Evolutionary conservation across 108 stramenopile species (phyloP).

Genomic region (Fistulifera pelliculosa): DNA sequence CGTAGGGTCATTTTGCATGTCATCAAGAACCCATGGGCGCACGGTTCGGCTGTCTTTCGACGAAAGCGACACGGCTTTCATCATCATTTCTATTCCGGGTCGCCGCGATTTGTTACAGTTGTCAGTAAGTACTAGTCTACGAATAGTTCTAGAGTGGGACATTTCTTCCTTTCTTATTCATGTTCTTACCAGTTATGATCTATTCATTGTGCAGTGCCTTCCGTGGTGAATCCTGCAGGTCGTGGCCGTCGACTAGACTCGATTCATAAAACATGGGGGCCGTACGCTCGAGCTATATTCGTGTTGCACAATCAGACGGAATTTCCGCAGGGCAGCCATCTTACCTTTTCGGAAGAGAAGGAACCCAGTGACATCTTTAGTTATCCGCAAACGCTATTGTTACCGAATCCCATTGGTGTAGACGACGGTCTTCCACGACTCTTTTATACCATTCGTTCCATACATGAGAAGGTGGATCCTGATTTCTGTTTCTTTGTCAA

Average conservation of each 20-base stretch:
- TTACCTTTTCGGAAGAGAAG: conserved; percentile 23
- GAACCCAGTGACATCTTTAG: conserved; percentile 26
- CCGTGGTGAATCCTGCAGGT: conserved; percentile 72
- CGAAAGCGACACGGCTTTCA: conserved; percentile 29
- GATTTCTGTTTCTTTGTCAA: conserved; percentile 88
- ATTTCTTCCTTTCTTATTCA: no score
- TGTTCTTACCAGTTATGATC: no score
- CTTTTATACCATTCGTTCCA: conserved; percentile 54
- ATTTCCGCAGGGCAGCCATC: conserved; percentile 40
- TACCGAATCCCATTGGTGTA: conserved; percentile 45
- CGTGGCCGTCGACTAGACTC: conserved; percentile 42
- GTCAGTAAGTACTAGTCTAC: conserved; percentile 15
- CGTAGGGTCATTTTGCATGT: conserved; percentile 35
- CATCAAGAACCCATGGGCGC: conserved; percentile 28
- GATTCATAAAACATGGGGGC: conserved; percentile 81
- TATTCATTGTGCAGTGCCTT: conserved; percentile 18
- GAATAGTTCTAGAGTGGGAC: no score
- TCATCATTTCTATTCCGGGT: conserved; percentile 38
- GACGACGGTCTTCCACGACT: conserved; percentile 67
- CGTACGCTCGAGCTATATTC: conserved; percentile 52
- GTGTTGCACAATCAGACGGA: conserved; percentile 59
- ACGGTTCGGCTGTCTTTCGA: conserved; percentile 15
- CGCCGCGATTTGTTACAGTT: conserved; percentile 61
- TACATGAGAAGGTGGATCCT: conserved; percentile 53
- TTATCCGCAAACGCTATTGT: conserved; percentile 63